Conservation (phyloP, 1,139 yeast genomes). For the Yamadazyma dendronema region DNA sequence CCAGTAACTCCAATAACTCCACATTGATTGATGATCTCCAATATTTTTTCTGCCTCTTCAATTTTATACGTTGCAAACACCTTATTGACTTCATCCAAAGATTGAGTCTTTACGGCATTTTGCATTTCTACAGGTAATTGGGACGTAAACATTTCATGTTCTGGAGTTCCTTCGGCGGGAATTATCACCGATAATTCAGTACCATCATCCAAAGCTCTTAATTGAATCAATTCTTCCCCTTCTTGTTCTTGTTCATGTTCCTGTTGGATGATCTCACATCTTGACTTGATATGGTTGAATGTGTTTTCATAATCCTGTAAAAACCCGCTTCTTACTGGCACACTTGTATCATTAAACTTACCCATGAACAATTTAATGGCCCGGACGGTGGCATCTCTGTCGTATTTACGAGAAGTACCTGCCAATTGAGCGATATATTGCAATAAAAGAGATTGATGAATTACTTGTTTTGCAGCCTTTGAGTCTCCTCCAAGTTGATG, state of each 20-base stretch:
- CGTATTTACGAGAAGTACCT: conserved; percentile 24
- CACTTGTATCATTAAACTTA: conserved; percentile 51
- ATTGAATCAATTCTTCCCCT: conserved; percentile 79
- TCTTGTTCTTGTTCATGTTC: conserved; percentile 43
- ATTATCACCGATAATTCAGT: conserved; percentile 71
- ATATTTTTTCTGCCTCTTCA: conserved; percentile 75
- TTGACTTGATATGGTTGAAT: conserved; percentile 62
- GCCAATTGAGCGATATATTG: conserved; percentile 74
- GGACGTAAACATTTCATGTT: conserved; percentile 51
- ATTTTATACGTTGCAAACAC: conserved; percentile 76
- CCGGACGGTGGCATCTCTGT: conserved; percentile 35
- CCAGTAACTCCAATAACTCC: conserved; percentile 84
- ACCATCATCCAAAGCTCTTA: conserved; percentile 83
- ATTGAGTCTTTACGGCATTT: conserved; percentile 68
- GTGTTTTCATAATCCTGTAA: conserved; percentile 72
- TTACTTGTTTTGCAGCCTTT: conserved; percentile 53
- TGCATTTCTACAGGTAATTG: conserved; percentile 65
- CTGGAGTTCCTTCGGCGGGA: conserved; percentile 59
- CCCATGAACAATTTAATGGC: conserved; percentile 71
- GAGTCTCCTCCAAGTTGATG: conserved; percentile 64
- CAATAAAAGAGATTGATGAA: conserved; percentile 76
- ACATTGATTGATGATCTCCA: conserved; percentile 74
- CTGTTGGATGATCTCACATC: conserved; percentile 66
- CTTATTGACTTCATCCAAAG: conserved; percentile 76
- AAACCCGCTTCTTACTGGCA: conserved; percentile 68